Conservation (phyloP, 305 asterid species). For the Solanum hybrid region DNA sequence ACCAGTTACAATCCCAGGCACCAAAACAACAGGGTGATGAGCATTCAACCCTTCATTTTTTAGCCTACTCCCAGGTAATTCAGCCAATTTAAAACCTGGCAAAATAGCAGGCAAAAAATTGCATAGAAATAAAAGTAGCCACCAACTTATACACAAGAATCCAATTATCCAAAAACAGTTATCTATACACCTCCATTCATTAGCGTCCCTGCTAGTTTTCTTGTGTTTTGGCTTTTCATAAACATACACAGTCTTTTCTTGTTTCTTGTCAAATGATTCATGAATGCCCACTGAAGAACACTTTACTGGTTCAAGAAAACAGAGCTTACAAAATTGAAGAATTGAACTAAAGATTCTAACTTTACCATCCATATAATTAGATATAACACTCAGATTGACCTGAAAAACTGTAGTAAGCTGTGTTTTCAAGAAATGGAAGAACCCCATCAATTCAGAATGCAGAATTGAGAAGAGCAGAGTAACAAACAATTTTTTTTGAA, state of each 20-base stretch:
- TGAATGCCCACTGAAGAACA: background rate
- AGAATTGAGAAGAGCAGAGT: background rate
- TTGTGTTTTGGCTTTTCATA: slow-evolving; percentile 1
- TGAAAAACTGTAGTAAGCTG: background rate
- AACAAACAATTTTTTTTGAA: background rate
- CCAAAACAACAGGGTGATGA: slow-evolving; percentile 63
- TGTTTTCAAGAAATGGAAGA: background rate
- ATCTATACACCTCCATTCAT: slow-evolving; percentile 64
- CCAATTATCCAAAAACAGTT: slow-evolving; percentile 63
- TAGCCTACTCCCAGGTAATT: slow-evolving; percentile 54
- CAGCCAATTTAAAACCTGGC: slow-evolving; percentile 23
- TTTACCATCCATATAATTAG: background rate
- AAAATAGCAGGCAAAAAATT: slow-evolving; percentile 38
- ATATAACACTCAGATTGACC: background rate
- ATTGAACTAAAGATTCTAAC: slow-evolving; percentile 11
- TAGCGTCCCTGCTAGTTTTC: background rate
- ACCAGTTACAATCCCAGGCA: slow-evolving; percentile 81
- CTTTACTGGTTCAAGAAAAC: slow-evolving; percentile 30
- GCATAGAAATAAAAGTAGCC: slow-evolving; percentile 48
- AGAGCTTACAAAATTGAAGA: slow-evolving; percentile 54
- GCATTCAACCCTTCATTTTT: slow-evolving; percentile 41
- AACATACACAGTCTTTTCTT: background rate
- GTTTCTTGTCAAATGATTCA: slow-evolving; percentile 8
- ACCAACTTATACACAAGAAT: slow-evolving; percentile 57
- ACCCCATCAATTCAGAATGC: background rate